These are phyloP conservation scores for Abelmoschus esculentus DNA, from an alignment of 345 rosid species.

Conservation along the genomic window DNA sequence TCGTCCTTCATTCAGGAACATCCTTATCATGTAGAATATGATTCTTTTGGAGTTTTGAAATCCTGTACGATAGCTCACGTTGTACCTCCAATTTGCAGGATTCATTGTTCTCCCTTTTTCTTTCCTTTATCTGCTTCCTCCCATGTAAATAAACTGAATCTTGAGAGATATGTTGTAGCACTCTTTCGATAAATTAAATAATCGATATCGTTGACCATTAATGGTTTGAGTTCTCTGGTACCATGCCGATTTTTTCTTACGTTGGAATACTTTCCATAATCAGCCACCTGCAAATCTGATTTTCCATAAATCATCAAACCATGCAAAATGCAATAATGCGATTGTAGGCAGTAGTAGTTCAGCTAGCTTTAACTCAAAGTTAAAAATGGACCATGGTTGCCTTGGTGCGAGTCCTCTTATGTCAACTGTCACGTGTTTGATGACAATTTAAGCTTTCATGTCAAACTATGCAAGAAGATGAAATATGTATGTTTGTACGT, in stretches of 20 bases:
- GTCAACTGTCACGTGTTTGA: too few species aligned
- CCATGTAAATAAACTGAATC: conserved; percentile 12
- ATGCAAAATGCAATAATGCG: too few species aligned
- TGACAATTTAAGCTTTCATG: too few species aligned
- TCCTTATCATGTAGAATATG: neutral
- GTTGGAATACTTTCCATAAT: too few species aligned
- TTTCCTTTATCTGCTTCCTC: conserved; percentile 1
- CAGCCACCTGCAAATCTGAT: neutral
- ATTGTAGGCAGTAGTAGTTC: too few species aligned
- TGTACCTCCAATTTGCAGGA: conserved; percentile 8
- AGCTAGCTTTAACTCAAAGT: neutral
- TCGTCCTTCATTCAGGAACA: conserved; percentile 10
- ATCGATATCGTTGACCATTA: neutral
- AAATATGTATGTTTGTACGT: too few species aligned
- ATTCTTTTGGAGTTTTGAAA: neutral
- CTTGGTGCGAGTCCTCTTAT: too few species aligned
- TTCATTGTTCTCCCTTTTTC: neutral
- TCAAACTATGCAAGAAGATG: too few species aligned
- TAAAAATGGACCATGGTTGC: too few species aligned
- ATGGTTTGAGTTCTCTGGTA: neutral
- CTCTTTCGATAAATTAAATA: conserved; percentile 6
- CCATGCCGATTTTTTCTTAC: too few species aligned
- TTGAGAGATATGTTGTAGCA: too few species aligned
- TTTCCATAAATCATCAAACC: neutral
- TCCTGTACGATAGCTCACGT: conserved; percentile 25